Conservation (phyloP, 2,329 filamentous ascomycete genomes). For the Fusarium bulbicola region DNA sequence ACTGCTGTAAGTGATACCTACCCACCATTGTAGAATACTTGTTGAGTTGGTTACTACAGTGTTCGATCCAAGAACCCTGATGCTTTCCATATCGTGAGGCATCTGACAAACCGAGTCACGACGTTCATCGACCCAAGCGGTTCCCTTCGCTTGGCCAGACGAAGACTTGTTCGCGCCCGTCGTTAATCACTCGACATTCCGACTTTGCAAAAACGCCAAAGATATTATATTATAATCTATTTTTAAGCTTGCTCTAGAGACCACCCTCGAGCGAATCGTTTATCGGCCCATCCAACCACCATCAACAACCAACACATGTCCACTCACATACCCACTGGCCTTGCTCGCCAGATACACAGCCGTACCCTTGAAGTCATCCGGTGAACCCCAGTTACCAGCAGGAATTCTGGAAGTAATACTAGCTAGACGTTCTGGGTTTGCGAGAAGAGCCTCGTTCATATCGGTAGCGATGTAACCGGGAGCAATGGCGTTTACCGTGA, state of each 20-base stretch:
- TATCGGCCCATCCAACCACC: constrained; percentile 93
- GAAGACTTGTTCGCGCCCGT: constrained; percentile 36
- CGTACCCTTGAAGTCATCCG: constrained; percentile 89
- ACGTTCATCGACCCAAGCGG: constrained; percentile 31
- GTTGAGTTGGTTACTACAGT: not conserved
- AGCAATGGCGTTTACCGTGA: constrained; percentile 88
- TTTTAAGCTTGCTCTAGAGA: not conserved
- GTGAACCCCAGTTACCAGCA: constrained; percentile 81
- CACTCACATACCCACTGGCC: constrained; percentile 83
- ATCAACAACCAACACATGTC: constrained; percentile 84
- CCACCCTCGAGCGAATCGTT: not conserved
- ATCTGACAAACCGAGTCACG: constrained; percentile 37
- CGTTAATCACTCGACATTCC: constrained; percentile 4
- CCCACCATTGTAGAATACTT: not conserved
- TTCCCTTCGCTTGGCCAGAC: constrained; percentile 33
- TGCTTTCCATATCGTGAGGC: constrained; percentile 31
- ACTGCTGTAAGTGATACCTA: constrained; percentile 52
- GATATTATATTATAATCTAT: constrained; percentile 11
- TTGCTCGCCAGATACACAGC: constrained; percentile 79
- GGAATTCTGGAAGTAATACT: constrained; percentile 85
- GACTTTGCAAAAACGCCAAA: not conserved
- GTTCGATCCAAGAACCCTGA: constrained; percentile 11
- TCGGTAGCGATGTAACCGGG: constrained; percentile 94
- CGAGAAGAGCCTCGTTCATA: constrained; percentile 87
- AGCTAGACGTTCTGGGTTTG: constrained; percentile 72